A percentile compares a stretch with the other conserved stretches of the same genome.
These are phyloP conservation scores for Astragalus glycyphyllos DNA, from an alignment of 306 rosid species.

Conservation along the genomic window DNA sequence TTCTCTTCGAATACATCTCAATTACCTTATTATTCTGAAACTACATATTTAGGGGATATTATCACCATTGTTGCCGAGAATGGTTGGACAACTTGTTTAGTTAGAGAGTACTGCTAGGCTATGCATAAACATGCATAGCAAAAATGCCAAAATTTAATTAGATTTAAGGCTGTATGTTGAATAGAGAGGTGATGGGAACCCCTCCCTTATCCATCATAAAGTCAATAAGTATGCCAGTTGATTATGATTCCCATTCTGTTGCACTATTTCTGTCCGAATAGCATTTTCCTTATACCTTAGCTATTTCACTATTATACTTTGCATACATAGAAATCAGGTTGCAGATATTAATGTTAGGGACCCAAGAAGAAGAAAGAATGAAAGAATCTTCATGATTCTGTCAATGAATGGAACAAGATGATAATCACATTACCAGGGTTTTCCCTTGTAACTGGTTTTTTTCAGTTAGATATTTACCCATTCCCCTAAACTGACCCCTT, in stretches of 20 bases:
- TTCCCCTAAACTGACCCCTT: not conserved
- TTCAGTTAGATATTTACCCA: not conserved
- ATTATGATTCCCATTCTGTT: conserved; percentile 30
- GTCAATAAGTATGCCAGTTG: conserved; percentile 29
- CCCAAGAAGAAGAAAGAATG: not conserved
- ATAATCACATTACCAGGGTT: not conserved
- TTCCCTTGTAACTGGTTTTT: not conserved
- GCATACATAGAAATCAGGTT: conserved; percentile 8
- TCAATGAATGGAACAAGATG: conserved; percentile 19
- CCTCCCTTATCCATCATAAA: conserved; percentile 21
- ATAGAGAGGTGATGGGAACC: not conserved
- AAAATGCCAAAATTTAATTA: not conserved
- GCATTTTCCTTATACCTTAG: conserved; percentile 13
- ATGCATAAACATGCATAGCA: too few species aligned
- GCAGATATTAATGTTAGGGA: not conserved
- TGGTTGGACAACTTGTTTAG: not conserved
- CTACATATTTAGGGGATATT: not conserved
- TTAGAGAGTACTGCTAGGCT: not conserved
- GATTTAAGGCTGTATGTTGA: conserved; percentile 12
- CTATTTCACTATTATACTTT: conserved; percentile 10
- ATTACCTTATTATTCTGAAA: conserved; percentile 20
- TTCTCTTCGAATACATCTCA: conserved; percentile 22
- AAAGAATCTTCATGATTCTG: not conserved
- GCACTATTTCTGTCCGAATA: conserved; percentile 16
- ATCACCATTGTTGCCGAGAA: not conserved